These are phyloP conservation scores for Rhodotorula paludigena DNA, from an alignment of 768 basidiomycete species.

Conservation along the genomic window DNA sequence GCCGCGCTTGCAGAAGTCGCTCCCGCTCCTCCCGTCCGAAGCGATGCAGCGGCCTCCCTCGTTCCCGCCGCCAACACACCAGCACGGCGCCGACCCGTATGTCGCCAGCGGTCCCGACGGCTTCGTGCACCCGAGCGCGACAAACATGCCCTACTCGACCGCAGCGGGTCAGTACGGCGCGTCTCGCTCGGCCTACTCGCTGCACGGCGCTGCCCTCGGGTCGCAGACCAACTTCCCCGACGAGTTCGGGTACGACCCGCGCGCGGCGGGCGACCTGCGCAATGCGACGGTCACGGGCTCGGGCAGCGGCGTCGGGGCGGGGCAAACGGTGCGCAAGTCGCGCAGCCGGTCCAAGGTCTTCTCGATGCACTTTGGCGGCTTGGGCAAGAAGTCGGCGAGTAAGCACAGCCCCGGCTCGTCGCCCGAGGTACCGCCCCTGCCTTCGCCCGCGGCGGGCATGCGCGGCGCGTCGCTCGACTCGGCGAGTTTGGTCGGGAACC, in stretches of 20 bases:
- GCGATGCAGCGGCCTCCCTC: not conserved
- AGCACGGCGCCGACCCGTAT: too few species aligned
- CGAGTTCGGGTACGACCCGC: not conserved
- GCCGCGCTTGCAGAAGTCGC: conserved; percentile 9
- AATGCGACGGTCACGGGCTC: not conserved
- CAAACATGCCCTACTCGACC: conserved; percentile 1
- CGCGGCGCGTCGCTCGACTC: conserved; percentile 4
- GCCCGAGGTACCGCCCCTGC: not conserved
- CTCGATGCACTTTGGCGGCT: conserved; percentile 7
- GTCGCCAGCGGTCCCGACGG: not conserved
- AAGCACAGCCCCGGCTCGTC: too few species aligned
- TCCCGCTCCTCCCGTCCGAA: conserved; percentile 19
- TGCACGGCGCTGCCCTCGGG: not conserved
- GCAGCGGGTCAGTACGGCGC: conserved; percentile 10
- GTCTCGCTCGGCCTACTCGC: conserved; percentile 31
- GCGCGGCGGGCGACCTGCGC: not conserved
- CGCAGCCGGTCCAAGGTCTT: conserved; percentile 9
- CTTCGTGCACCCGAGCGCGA: not conserved
- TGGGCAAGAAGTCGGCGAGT: not conserved
- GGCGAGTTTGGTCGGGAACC: not conserved
- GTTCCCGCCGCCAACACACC: too few species aligned
- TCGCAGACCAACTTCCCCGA: not conserved
- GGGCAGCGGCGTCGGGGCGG: too few species aligned
- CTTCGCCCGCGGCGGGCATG: not conserved
- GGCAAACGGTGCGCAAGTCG: not conserved